Evolutionary conservation across 2,329 filamentous ascomycete genomes (phyloP), one percentile per base, ranked within the genome.

Genomic region (Cladosporium sp.): DNA sequence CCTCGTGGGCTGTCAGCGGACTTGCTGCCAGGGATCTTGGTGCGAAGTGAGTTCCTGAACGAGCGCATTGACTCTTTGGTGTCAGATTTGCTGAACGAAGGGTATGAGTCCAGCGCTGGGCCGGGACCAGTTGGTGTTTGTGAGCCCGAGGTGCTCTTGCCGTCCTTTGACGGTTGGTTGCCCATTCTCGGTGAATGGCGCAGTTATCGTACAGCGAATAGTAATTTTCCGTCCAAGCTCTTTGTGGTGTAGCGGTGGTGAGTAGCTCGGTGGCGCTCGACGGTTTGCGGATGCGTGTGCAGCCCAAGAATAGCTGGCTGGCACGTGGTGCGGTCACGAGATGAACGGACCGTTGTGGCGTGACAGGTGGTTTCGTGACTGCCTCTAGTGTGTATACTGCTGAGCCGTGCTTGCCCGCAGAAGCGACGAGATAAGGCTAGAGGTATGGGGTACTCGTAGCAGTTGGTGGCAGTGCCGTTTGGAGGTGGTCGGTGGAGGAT

Each of bases 61-160:
- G 93, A 97, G 70, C 93, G 90, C 36, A 90, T 88, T 7, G 93
- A 97, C 71, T 97, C 93, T 78, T 93, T 94, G 32, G 94, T 98
- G 77, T 98, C 94, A 65, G 93, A 92, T 77, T 91, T 90, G 80
- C 90, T 91, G 77, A 98, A 94, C 32, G 94, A 97, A 32, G 93
- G 94, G 78, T 95, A 96, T 34, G 92, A 91, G 78, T 92, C 90
- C 67, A 97, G 82, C 68, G 86, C 83, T 44, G 91, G 87, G 70
- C 80, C 82, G 67, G 79, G 77, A 61, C 78, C 77, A 51, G 79
- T 81, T 49, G 82, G 82, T 66, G 80, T 80, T 47, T 76, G 72
- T 54, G 74, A 76, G 67, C 80, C 80, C 67, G 77, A 78, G 69
- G 79, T 79, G 69, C 79, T 80, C 68, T 80, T 79, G 71, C 81